These are phyloP conservation scores for Boletus subcaerulescens DNA, from an alignment of 768 basidiomycete genomes.

Conservation along the genomic window DNA sequence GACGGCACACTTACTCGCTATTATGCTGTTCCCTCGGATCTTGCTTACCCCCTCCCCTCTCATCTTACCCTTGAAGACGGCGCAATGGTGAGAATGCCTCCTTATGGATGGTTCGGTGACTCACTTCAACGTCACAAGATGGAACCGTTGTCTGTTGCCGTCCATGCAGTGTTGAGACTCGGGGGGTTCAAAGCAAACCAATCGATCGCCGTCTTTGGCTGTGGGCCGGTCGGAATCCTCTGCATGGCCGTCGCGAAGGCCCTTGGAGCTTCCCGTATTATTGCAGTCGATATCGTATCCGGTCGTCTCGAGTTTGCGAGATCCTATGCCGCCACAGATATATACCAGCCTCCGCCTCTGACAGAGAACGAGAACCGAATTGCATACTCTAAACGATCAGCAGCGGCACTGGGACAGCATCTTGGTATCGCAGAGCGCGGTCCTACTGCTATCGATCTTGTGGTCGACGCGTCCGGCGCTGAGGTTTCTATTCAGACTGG, in stretches of 20 bases:
- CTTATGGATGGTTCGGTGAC: not conserved
- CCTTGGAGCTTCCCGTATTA: constrained; percentile 77
- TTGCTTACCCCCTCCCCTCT: constrained; percentile 81
- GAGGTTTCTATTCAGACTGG: constrained; percentile 91
- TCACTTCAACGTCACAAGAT: constrained; percentile 49
- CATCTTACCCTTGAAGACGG: constrained; percentile 89
- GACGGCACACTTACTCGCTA: constrained; percentile 88
- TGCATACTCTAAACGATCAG: constrained; percentile 72
- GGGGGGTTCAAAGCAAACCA: constrained; percentile 71
- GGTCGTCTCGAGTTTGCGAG: constrained; percentile 85
- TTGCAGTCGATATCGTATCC: constrained; percentile 79
- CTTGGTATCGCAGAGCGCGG: constrained; percentile 75
- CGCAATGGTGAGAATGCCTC: constrained; percentile 63
- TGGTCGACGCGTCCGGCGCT: constrained; percentile 90
- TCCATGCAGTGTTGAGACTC: constrained; percentile 82
- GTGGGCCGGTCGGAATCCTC: constrained; percentile 83
- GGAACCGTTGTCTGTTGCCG: constrained; percentile 90
- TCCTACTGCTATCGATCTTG: constrained; percentile 69
- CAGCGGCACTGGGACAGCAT: constrained; percentile 57
- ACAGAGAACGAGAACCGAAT: constrained; percentile 63
- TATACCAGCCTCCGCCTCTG: constrained; percentile 59
- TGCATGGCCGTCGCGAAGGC: constrained; percentile 97
- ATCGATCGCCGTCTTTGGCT: constrained; percentile 82
- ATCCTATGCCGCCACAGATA: constrained; percentile 77
- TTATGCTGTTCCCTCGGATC: constrained; percentile 83